Percentiles rank a stretch among this genome's conserved stretches.
These are phyloP conservation scores for Herpetospermum pedunculosum DNA, from an alignment of 306 rosid species.

Conservation along the genomic window DNA sequence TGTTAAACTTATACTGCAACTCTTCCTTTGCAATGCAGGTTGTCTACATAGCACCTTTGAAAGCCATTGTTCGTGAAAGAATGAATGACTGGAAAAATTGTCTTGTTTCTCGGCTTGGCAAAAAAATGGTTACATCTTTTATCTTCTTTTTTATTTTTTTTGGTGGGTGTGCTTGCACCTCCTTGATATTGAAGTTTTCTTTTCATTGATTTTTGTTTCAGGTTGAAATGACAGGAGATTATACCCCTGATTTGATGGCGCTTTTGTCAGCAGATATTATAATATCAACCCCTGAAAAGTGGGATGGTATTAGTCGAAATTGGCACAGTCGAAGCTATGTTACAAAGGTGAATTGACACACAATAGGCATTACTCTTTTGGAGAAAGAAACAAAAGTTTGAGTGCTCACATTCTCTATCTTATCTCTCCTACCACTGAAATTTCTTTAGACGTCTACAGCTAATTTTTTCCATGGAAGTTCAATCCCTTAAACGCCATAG, in stretches of 20 bases:
- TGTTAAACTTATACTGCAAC: not conserved
- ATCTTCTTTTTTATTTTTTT: not conserved
- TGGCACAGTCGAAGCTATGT: conserved; percentile 96
- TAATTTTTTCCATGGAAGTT: not conserved
- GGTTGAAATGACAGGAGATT: conserved; percentile 99
- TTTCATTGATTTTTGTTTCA: conserved; percentile 16
- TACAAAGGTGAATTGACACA: conserved; percentile 44
- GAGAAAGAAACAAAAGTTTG: not conserved
- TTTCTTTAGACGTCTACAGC: not conserved
- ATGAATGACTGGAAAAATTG: conserved; percentile 84
- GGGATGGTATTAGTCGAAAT: conserved; percentile 99
- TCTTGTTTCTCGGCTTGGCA: conserved; percentile 76
- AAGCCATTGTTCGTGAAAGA: conserved; percentile 97
- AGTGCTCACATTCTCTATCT: not conserved
- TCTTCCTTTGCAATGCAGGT: conserved; percentile 37
- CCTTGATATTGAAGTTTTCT: not conserved
- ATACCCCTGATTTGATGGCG: conserved; percentile 87
- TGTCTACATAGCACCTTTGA: conserved; percentile 92
- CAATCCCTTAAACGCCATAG: not conserved
- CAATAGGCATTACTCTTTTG: not conserved
- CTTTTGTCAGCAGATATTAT: conserved; percentile 88
- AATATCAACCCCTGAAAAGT: conserved; percentile 95
- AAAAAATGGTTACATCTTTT: conserved; percentile 49
- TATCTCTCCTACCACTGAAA: not conserved
- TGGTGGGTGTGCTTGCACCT: too few relatives aligned